Base-by-base conservation (phyloP, 2,329 filamentous ascomycete species). In the Xylariaceae sp. region DNA sequence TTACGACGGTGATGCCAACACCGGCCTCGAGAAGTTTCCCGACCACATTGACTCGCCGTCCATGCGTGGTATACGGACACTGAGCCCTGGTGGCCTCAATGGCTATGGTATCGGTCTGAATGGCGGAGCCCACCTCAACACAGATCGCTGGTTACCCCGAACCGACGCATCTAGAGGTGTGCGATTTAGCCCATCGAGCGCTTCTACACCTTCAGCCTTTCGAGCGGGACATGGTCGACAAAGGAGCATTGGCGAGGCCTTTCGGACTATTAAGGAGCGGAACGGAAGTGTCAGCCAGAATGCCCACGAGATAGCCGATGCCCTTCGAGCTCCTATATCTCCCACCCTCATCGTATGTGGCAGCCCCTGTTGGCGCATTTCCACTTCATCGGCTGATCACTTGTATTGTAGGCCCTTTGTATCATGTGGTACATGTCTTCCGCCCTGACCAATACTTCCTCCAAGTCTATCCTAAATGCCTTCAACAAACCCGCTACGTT, bases 401-500 rank as follows among this genome's bases (percentile, higher is more conserved):
- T 28, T 50, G 52, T 53, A 33, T 59, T 67, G 65, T 75, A 97
- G 94, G 76, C 84, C 47, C 87, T 97, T 45, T 98, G 94, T 76
- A 78, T 93, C 56, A 77, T 94, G 70, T 98, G 95, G 95, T 99
- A 98, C 79, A 84, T 90, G 73, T 96, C 93, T 21, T 98, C 94
- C 39, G 95, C 96, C 61, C 80, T 98, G 66, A 97, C 95, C 61
- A 99, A 98, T 73, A 97, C 95, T 2, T 98, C 95, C 21, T 97
- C 95, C 49, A 99, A 99, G 78, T 91, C 94, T 16, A 99, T 99
- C 70, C 82, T 98, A 60, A 97, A 92, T 65, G 90, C 91, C 39
- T 91, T 97, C 65, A 87, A 91, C 56, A 95, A 92, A 75, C 94
- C 94, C 1, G 90, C 95, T 28, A 97, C 94, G 17, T 83, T 98